Percentiles rank a stretch among this genome's conserved stretches.
Conservation (phyloP, 192 early-diverging fungal genomes). For the Mortierella claussenii region DNA sequence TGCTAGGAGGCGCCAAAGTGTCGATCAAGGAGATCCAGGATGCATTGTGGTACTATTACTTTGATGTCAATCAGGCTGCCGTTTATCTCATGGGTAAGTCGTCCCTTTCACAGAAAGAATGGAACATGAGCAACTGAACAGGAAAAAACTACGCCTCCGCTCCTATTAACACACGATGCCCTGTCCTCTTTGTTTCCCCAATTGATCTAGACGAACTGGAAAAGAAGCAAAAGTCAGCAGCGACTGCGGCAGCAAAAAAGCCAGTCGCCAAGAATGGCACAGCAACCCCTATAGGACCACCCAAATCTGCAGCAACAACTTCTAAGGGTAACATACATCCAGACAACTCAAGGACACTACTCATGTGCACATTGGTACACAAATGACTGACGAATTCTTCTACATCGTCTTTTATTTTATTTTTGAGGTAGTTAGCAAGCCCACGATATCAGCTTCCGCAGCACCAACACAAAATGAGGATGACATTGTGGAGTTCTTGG, state of each 20-base stretch:
- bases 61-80: conserved; percentile 73
- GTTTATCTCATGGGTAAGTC: conserved; percentile 76
- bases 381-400: too few relatives aligned
- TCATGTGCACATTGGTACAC: too few relatives aligned
- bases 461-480: conserved; percentile 13
- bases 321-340: conserved; percentile 19
- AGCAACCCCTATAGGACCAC: conserved; percentile 25
- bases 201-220: conserved; percentile 21
- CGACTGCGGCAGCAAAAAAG: conserved; percentile 36
- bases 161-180: not conserved
- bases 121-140: conserved; percentile 49
- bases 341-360: too few relatives aligned
- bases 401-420: not conserved
- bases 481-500: conserved; percentile 48
- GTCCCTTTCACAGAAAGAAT: conserved; percentile 29
- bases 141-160: not conserved
- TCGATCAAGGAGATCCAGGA: conserved; percentile 74
- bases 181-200: not conserved
- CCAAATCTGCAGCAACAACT: conserved; percentile 13
- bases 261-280: conserved; percentile 17
- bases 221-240: conserved; percentile 33
- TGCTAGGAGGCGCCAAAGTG: conserved; percentile 69
- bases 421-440: not conserved
- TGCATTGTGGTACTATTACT: conserved; percentile 79
- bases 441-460: not conserved